Conservation (phyloP, 2,329 filamentous ascomycete species). For the Cercospora zeae-maydis region DNA sequence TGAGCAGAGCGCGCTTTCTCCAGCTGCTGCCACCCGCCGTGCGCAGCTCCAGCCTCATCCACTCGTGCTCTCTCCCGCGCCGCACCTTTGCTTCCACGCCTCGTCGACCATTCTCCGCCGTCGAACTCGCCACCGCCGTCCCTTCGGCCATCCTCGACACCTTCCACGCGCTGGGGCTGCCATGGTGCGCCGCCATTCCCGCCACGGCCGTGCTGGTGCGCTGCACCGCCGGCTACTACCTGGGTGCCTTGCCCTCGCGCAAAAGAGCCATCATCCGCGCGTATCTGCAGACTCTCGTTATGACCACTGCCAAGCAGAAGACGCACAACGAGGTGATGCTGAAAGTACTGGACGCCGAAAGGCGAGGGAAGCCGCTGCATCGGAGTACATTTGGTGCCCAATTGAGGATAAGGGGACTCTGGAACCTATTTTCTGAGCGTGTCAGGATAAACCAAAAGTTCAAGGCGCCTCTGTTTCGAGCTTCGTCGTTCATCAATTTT, state of each 20-base stretch:
- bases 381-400: too few species aligned
- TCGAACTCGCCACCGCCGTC: conserved; percentile 6
- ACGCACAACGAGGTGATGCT: background rate
- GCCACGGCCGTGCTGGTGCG: conserved; percentile 31
- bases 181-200: conserved; percentile 35
- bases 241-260: conserved; percentile 22
- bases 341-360: background rate
- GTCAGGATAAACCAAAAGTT: conserved; percentile 19
- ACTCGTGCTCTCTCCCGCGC: conserved; percentile 2
- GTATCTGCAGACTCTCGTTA: conserved; percentile 23
- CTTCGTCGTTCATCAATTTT: conserved; percentile 23
- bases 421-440: too few species aligned
- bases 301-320: background rate
- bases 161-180: conserved; percentile 31
- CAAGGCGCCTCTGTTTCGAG: conserved; percentile 15
- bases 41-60: conserved; percentile 20
- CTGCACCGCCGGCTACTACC: conserved; percentile 29
- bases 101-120: conserved; percentile 11
- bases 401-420: too few species aligned
- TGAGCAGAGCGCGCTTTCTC: conserved; percentile 13
- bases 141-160: conserved; percentile 27
- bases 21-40: conserved; percentile 27
- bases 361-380: background rate
- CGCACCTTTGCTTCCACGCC: conserved; percentile 30
- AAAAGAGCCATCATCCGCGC: conserved; percentile 19